A percentile compares a stretch with the other conserved stretches of the same genome.
phyloP scores from a whole-genome alignment of 805 yeast species.

The Pichia ethanolica region DNA sequence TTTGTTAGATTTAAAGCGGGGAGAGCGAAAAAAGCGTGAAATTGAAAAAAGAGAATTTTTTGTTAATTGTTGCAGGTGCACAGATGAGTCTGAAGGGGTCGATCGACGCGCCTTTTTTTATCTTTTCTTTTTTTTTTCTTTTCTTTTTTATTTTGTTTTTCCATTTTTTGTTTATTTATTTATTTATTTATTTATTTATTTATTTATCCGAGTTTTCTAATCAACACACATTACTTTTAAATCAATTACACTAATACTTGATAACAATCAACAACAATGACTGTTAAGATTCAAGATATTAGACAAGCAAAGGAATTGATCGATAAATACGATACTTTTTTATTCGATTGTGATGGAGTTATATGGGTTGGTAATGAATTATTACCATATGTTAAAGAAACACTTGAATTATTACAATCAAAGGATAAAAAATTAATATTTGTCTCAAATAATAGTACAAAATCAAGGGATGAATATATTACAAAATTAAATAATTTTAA shows the following conservation, averaged over 20 bases:
- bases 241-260: no score
- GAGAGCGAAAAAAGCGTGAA: no score
- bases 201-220: no score
- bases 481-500: conserved; percentile 64
- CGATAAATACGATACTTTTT: conserved; percentile 67
- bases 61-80: neutral
- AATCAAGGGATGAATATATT: conserved; percentile 72
- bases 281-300: conserved; percentile 41
- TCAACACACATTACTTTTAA: no score
- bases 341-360: conserved; percentile 97
- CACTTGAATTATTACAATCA: conserved; percentile 51
- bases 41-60: no score
- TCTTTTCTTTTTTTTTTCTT: no score
- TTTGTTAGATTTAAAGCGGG: neutral
- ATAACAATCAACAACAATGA: conserved; percentile 23
- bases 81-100: neutral
- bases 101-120: no score
- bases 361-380: conserved; percentile 85
- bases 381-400: conserved; percentile 72
- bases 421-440: conserved; percentile 65
- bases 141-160: no score
- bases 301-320: conserved; percentile 49
- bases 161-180: no score
- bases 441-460: conserved; percentile 94
- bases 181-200: no score